Evolutionary conservation across 352 stramenopile species (phyloP), one percentile per base, ranked within the genome.

Genomic region (Phytophthora idaei): DNA sequence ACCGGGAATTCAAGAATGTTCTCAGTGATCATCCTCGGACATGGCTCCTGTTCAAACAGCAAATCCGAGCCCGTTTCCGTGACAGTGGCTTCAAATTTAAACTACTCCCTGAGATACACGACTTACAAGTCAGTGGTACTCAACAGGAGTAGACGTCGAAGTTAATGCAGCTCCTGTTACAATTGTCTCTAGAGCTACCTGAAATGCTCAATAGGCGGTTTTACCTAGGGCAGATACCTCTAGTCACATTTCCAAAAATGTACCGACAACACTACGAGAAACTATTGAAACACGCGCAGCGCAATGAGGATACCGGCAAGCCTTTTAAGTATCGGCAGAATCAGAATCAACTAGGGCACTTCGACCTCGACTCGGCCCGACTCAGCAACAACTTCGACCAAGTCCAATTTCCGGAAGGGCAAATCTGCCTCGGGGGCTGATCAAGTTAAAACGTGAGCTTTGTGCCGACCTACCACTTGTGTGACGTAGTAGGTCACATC

Each of bases 251-350:
- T 53, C 58, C 5, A 47, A 59, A 17, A 65, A 37, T 21, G 14
- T 65, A 3, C 58, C 17, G 21, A 3, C 14, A 11, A 59, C 48
- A 12, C 47, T 65, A 14, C 47, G 46, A 15, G 36, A 57, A 46
- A 58, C 57, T 5, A 58, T 65, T 17, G 57, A 58, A 21, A 1
- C 36, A 58, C 17, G 36, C 57, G 2, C 47, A 65, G 28, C 47
- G 47, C 12, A 45, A 49, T n/a, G 47, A 65, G 25, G 57, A 65
- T 9, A n/a, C 57, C 1, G 34, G n/a, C 46, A 64, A 51, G n/a
- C 57, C 25, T 6, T 27, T 28, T 25, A 58, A 59, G 6, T 1
- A 10, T 41, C 39, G 27, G 1, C 37, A 15, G 27, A 59, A 49
- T 29, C 37, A 46, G 29, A 52, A 61, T 47, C 34, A 47, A 21